A percentile compares a stretch with the other conserved stretches of the same genome.
phyloP scores from a whole-genome alignment of 495 filamentous ascomycete species.

The Lasiosphaeria hispida region DNA sequence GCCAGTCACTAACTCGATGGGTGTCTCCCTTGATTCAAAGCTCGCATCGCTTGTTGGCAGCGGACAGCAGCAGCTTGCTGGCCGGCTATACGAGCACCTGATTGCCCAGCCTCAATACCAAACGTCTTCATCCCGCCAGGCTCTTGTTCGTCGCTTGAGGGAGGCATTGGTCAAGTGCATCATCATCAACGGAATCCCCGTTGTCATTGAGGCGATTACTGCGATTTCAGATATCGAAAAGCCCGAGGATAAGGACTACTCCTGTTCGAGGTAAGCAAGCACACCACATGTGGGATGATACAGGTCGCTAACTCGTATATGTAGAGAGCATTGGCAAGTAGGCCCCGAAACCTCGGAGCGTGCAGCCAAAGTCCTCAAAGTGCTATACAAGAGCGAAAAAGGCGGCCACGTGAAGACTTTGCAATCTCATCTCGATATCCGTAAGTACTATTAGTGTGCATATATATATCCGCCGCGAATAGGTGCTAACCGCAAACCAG shows the following conservation, averaged over 20 bases:
- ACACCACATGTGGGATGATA: neutral
- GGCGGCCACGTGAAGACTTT: constrained; percentile 3
- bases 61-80: neutral
- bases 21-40: neutral
- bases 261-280: constrained; percentile 3
- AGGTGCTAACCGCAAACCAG: neutral
- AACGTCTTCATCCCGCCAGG: neutral
- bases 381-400: constrained; percentile 6
- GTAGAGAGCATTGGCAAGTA: constrained; percentile 1
- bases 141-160: neutral
- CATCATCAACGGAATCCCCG: constrained; percentile 8
- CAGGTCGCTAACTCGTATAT: neutral
- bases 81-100: neutral
- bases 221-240: constrained; percentile 6
- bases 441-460: neutral
- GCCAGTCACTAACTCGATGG: neutral
- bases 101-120: constrained; percentile 1
- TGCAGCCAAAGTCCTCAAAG: constrained; percentile 5
- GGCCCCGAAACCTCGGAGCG: constrained; percentile 6
- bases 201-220: constrained; percentile 3
- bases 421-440: constrained; percentile 4
- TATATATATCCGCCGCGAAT: no score
- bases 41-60: neutral
- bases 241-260: constrained; percentile 1
- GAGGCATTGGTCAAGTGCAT: constrained; percentile 8